phyloP scores from a whole-genome alignment of 139 green algal genomes.

The Prasinococcaceae sp. region DNA sequence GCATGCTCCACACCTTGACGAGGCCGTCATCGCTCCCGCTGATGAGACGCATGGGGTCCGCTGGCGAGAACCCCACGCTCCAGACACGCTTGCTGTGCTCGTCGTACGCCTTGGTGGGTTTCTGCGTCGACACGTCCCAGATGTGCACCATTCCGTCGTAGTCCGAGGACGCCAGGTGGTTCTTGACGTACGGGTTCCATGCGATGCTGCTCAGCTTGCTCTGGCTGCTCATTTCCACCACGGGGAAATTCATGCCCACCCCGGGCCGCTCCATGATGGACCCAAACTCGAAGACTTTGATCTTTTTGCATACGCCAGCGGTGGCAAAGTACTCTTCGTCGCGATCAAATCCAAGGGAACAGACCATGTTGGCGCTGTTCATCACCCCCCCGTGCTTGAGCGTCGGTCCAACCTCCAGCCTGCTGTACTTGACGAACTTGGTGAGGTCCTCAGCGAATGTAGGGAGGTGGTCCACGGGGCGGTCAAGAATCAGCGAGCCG shows the following conservation, averaged over 20 bases:
- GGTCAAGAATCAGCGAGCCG: too few species aligned
- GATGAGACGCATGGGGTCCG: slow-evolving; percentile 45
- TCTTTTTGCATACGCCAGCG: slow-evolving; percentile 51
- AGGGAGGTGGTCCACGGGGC: too few species aligned
- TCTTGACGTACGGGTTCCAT: slow-evolving; percentile 67
- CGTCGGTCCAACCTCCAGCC: slow-evolving; percentile 29
- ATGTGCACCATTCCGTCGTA: slow-evolving; percentile 61
- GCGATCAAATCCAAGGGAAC: slow-evolving; percentile 59
- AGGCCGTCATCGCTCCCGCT: slow-evolving; percentile 72
- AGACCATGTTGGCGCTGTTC: slow-evolving; percentile 54
- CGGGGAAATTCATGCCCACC: slow-evolving; percentile 43
- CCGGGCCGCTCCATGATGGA: slow-evolving; percentile 27
- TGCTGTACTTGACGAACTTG: slow-evolving; percentile 23
- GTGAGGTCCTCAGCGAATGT: slow-evolving; percentile 37
- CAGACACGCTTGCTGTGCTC: slow-evolving; percentile 82
- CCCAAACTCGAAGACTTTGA: slow-evolving; percentile 43
- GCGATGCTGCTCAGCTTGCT: slow-evolving; percentile 57
- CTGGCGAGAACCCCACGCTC: slow-evolving; percentile 57
- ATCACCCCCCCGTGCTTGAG: slow-evolving; percentile 36
- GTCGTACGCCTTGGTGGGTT: slow-evolving; percentile 38
- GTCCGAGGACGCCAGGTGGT: slow-evolving; percentile 45
- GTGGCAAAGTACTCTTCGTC: slow-evolving; percentile 80
- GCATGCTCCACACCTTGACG: slow-evolving; percentile 64
- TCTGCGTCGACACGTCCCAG: slow-evolving; percentile 36
- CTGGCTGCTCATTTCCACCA: slow-evolving; percentile 46